Evolutionary conservation across 176 grass and related monocot genomes (phyloP).

Genomic region (Typha latifolia): DNA sequence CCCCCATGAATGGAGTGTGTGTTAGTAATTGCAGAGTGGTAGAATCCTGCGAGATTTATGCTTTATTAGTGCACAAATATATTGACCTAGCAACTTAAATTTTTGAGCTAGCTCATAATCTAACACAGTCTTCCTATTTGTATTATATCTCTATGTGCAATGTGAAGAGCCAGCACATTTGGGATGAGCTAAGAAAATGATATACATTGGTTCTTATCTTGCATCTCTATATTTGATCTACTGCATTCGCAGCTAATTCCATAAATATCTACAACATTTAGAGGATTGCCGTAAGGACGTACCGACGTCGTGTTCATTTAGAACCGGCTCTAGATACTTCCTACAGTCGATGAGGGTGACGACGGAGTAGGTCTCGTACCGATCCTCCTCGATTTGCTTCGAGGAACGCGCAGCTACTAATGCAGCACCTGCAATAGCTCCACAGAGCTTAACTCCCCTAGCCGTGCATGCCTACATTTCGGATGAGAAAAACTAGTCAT

Average conservation of each 20-base stretch:
- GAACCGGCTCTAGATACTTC: slow-evolving; percentile 48
- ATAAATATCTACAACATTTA: neutral
- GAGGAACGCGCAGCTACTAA: slow-evolving; percentile 46
- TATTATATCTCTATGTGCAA: too few relatives aligned
- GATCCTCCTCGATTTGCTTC: slow-evolving; percentile 33
- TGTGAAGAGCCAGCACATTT: too few relatives aligned
- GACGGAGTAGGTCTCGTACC: slow-evolving; percentile 51
- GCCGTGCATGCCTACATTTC: slow-evolving; percentile 61
- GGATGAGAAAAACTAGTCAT: neutral
- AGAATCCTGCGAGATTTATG: slow-evolving; percentile 43
- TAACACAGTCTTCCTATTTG: too few relatives aligned
- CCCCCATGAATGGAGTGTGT: slow-evolving; percentile 41
- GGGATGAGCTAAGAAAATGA: too few relatives aligned
- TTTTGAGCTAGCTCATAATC: too few relatives aligned
- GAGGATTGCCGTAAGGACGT: neutral
- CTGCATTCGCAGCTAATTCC: too few relatives aligned
- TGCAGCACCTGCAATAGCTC: slow-evolving; percentile 55
- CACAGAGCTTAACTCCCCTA: slow-evolving; percentile 59
- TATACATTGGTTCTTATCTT: too few relatives aligned
- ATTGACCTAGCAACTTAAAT: too few relatives aligned
- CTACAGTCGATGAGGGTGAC: slow-evolving; percentile 69
- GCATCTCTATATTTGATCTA: too few relatives aligned
- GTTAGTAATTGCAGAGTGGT: slow-evolving; percentile 74
- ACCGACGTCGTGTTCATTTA: slow-evolving; percentile 59
- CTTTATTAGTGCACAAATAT: neutral